Percentiles rank a stretch among this genome's conserved stretches.
Evolutionary conservation across 108 stramenopile genomes (phyloP).

Genomic region (Aurantiochytrium sp.): DNA sequence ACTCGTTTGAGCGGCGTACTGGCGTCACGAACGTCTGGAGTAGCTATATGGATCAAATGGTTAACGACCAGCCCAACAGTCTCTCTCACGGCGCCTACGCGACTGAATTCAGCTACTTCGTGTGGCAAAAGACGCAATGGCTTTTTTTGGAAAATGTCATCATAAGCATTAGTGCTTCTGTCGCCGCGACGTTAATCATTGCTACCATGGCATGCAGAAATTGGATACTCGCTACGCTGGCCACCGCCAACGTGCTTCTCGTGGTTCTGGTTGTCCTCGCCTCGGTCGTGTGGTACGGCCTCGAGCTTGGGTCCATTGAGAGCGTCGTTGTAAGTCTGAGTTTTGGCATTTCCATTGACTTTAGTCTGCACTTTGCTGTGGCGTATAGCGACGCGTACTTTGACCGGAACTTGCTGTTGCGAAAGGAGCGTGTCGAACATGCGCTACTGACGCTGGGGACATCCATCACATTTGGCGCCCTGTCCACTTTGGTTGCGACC

Average conservation of each 20-base stretch:
- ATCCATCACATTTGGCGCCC: background rate
- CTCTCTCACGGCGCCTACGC: too few relatives aligned
- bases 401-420: background rate
- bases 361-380: constrained; percentile 23
- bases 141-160: too few relatives aligned
- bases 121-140: background rate
- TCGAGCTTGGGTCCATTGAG: background rate
- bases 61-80: too few relatives aligned
- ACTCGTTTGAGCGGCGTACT: too few relatives aligned
- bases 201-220: background rate
- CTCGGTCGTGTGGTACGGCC: background rate
- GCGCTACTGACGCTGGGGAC: background rate
- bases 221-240: background rate
- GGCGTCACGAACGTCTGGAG: too few relatives aligned
- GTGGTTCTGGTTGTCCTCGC: background rate
- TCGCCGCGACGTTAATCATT: background rate
- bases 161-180: background rate
- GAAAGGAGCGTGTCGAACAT: background rate
- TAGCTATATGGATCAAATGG: too few relatives aligned
- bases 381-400: constrained; percentile 1
- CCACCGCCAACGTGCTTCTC: background rate
- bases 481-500: background rate
- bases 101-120: background rate
- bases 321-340: background rate
- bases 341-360: constrained; percentile 31